A percentile compares a stretch with the other conserved stretches of the same genome.
Conservation (phyloP, 192 early-diverging fungal genomes). For the Podila clonocystis region DNA sequence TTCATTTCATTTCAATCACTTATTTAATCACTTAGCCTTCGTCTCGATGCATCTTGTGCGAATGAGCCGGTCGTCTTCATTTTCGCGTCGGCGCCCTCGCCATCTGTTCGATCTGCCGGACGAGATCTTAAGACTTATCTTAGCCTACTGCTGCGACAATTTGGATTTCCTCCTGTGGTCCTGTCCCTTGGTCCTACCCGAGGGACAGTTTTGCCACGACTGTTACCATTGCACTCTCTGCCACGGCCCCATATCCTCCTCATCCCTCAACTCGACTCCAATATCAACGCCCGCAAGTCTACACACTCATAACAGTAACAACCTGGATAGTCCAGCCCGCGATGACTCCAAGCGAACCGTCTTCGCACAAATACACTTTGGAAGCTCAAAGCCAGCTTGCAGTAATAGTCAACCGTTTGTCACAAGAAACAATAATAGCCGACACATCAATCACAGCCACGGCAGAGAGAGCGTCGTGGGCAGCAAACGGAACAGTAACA, state of each 20-base stretch:
- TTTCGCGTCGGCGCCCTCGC: conserved; percentile 29
- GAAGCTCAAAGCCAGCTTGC: neutral
- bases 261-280: neutral
- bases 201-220: conserved; percentile 28
- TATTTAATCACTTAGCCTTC: neutral
- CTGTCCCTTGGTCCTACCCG: conserved; percentile 13
- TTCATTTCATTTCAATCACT: too few species aligned
- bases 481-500: neutral
- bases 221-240: conserved; percentile 31
- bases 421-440: neutral
- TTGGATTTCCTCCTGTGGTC: conserved; percentile 32
- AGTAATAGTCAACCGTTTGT: neutral
- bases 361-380: neutral
- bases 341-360: neutral
- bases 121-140: conserved; percentile 25
- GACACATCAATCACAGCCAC: neutral
- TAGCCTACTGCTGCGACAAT: conserved; percentile 24
- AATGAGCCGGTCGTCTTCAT: conserved; percentile 10
- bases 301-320: neutral
- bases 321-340: neutral
- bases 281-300: neutral
- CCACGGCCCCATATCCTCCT: neutral
- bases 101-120: conserved; percentile 37
- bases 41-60: conserved; percentile 2
- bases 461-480: neutral